Evolutionary conservation across 495 filamentous ascomycete species (phyloP).

Genomic region (Neurospora pannonica): DNA sequence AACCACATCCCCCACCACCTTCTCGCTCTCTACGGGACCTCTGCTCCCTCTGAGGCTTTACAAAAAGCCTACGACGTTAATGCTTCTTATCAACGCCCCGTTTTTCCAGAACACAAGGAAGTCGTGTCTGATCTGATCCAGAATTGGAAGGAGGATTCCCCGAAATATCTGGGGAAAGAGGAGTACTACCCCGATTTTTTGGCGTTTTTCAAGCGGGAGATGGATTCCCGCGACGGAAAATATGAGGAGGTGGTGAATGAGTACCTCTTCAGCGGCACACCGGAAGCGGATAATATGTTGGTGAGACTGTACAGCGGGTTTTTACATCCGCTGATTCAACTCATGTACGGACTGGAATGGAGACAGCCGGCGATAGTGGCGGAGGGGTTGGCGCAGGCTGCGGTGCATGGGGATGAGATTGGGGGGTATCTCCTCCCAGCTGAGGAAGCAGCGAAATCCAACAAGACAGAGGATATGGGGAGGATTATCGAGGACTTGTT

Average conservation of each 20-base stretch:
- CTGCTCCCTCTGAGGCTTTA: conserved; percentile 49
- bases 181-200: conserved; percentile 60
- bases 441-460: conserved; percentile 38
- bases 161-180: conserved; percentile 36
- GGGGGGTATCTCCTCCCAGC: conserved; percentile 38
- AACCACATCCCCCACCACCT: conserved; percentile 67
- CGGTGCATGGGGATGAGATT: conserved; percentile 49
- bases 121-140: conserved; percentile 41
- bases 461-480: conserved; percentile 14
- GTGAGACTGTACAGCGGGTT: conserved; percentile 42
- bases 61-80: conserved; percentile 50
- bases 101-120: conserved; percentile 29
- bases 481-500: conserved; percentile 51
- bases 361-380: conserved; percentile 71
- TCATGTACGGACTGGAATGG: conserved; percentile 78
- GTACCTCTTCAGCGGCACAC: conserved; percentile 52
- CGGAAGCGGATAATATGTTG: conserved; percentile 5
- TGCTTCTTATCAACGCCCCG: conserved; percentile 50
- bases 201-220: conserved; percentile 62
- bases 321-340: conserved; percentile 74
- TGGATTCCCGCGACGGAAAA: conserved; percentile 53
- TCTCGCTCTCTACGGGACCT: conserved; percentile 67
- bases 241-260: conserved; percentile 49
- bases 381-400: conserved; percentile 67
- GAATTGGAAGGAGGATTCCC: conserved; percentile 37